Conservation (phyloP, 495 filamentous ascomycete genomes). For the Lentithecium fluviatile region DNA sequence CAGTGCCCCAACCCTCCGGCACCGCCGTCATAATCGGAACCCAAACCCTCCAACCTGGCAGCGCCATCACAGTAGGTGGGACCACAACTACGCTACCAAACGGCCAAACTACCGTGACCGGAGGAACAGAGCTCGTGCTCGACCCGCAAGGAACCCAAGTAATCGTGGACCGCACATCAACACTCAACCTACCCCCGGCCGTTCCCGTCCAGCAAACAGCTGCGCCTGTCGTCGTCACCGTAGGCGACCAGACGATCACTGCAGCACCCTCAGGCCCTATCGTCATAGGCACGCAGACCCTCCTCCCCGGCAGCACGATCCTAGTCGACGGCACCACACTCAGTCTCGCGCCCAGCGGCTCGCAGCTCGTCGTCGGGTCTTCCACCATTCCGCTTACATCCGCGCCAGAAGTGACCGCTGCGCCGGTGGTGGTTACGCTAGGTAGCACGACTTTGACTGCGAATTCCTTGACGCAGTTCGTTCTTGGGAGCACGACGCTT, state of each 20-base stretch:
- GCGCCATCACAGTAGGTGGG: slow-evolving; percentile 12
- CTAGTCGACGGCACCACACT: slow-evolving; percentile 37
- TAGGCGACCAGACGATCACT: slow-evolving; percentile 35
- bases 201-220: neutral
- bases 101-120: slow-evolving; percentile 10
- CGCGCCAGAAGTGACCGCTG: neutral
- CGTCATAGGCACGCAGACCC: slow-evolving; percentile 16
- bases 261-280: slow-evolving; percentile 36
- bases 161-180: slow-evolving; percentile 9
- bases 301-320: slow-evolving; percentile 33
- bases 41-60: slow-evolving; percentile 10
- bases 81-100: slow-evolving; percentile 6
- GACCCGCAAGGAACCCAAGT: slow-evolving; percentile 5
- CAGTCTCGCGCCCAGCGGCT: slow-evolving; percentile 30
- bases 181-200: neutral
- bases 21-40: slow-evolving; percentile 15
- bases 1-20: neutral
- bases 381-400: slow-evolving; percentile 20
- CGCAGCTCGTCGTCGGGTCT: slow-evolving; percentile 33
- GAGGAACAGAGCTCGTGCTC: slow-evolving; percentile 12
- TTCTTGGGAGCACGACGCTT: slow-evolving; percentile 7
- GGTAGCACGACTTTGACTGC: slow-evolving; percentile 15
- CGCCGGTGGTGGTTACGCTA: slow-evolving; percentile 14
- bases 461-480: slow-evolving; percentile 14
- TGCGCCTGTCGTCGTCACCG: slow-evolving; percentile 22